Base-by-base conservation (phyloP, 225 moss, liverwort and hornwort species). In the Physcomitrium patens region DNA sequence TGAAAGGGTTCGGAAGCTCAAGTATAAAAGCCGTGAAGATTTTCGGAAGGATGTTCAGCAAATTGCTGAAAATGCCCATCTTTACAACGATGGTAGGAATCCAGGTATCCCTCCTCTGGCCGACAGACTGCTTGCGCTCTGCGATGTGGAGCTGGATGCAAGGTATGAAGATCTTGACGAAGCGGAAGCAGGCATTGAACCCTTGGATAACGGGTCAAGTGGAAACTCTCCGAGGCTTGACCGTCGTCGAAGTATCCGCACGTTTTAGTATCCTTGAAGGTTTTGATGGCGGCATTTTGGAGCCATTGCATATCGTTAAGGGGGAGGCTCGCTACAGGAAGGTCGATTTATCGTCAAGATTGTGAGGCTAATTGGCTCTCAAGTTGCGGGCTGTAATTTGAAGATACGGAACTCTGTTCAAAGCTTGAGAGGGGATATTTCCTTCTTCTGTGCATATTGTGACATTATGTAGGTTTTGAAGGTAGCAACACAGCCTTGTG, bases 71-170 rank as follows among this genome's bases (percentile, higher is more conserved):
- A 99, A 99, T 62, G 99, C 99, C 12, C 95, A 99, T 63, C 73
- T 90, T 14, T 99, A 99, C 74, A 99, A 99, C 58, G 95, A 94
- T 54, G 82, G 78, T 15, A 81, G 99, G 47, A 90, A 95, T 72
- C 99, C 99, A 45, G 93, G 87, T 26, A 99, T 99, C 47, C 99
- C 99, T 37, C 99, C 99, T 49, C 83, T 99, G 67, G 99, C 99
- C 12, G 99, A 99, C 73, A 80, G 77, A 37, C 83, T 99, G 76
- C 89, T 99, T 67, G 87, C 82, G 31, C 79, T 95, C 49, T 99
- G 99, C 83, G 93, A 99, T 49, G 69, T 62, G 7, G 84, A 93
- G 76, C 83, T 99, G 49, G 82, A 78, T 37, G 73, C 74, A 9
- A 80, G 79, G 80, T 91, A 91, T 67, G 50, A 52, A 16, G 89